Evolutionary conservation across 139 green algal species (phyloP).

Genomic region (Choricystis sp.): DNA sequence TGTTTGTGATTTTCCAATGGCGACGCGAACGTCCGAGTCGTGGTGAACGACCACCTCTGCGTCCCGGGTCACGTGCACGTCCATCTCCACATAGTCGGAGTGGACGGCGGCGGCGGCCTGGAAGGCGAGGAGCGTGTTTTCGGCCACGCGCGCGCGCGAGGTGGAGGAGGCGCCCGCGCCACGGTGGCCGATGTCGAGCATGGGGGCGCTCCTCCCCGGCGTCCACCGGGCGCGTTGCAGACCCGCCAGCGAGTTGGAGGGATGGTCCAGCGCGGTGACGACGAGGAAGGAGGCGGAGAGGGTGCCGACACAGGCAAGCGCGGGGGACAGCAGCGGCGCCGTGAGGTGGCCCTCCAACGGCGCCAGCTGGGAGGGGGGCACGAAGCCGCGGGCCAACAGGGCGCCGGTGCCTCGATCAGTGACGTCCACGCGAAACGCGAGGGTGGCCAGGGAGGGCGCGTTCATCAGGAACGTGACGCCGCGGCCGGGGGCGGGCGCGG

Average conservation of each 20-base stretch:
- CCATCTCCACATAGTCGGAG: slow-evolving; percentile 29
- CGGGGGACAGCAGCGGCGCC: slow-evolving; percentile 11
- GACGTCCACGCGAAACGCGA: slow-evolving; percentile 24
- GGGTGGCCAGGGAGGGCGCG: slow-evolving; percentile 17
- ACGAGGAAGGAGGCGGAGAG: slow-evolving; percentile 26
- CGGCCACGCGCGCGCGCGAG: slow-evolving; percentile 15
- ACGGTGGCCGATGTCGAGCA: slow-evolving; percentile 31
- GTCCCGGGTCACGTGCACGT: slow-evolving; percentile 21
- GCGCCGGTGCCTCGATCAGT: slow-evolving; percentile 1
- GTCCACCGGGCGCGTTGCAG: slow-evolving; percentile 23
- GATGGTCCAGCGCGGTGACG: slow-evolving; percentile 13
- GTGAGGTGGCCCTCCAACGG: slow-evolving; percentile 15
- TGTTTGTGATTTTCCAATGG: slow-evolving; percentile 9
- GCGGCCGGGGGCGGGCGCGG: background rate
- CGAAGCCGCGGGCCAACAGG: slow-evolving; percentile 20
- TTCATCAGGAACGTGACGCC: slow-evolving; percentile 26
- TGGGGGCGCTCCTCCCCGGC: slow-evolving; percentile 4
- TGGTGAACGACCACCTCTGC: slow-evolving; percentile 30
- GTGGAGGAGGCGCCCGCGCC: slow-evolving; percentile 17
- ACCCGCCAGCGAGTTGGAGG: slow-evolving; percentile 19
- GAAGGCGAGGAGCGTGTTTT: slow-evolving; percentile 36
- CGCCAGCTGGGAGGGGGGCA: slow-evolving; percentile 4
- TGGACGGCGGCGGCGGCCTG: slow-evolving; percentile 23
- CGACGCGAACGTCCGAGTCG: slow-evolving; percentile 25
- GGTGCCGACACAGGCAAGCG: slow-evolving; percentile 11